A percentile compares a stretch with the other conserved stretches of the same genome.
phyloP scores from a whole-genome alignment of 2,329 filamentous ascomycete species.

The Cladosporium sp. region DNA sequence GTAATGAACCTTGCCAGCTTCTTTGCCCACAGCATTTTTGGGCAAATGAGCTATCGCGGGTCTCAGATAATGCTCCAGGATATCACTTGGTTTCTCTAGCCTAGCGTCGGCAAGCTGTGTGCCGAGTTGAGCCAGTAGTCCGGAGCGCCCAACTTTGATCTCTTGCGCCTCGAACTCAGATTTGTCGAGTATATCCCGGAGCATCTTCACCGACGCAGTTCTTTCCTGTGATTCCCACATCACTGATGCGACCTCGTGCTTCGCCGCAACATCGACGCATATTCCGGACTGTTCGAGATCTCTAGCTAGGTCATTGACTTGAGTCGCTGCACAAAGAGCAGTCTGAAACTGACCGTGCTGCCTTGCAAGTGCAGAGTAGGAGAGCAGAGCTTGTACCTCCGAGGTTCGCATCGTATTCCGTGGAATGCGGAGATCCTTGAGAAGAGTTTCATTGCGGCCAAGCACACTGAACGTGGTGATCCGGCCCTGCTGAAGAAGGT shows the following conservation, averaged over 20 bases:
- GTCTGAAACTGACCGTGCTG: constrained; percentile 82
- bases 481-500: constrained; percentile 76
- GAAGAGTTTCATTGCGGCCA: constrained; percentile 66
- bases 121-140: constrained; percentile 82
- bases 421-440: constrained; percentile 61
- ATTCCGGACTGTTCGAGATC: constrained; percentile 71
- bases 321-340: constrained; percentile 80
- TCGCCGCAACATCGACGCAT: constrained; percentile 72
- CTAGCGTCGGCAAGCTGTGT: constrained; percentile 86
- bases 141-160: constrained; percentile 70
- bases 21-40: constrained; percentile 64
- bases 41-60: constrained; percentile 81
- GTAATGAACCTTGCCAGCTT: constrained; percentile 86
- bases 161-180: constrained; percentile 66
- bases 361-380: constrained; percentile 73
- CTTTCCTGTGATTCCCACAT: constrained; percentile 94
- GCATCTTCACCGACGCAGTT: constrained; percentile 82
- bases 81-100: constrained; percentile 85
- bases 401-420: constrained; percentile 65
- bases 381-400: constrained; percentile 74
- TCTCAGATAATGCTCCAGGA: constrained; percentile 81
- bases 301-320: constrained; percentile 73
- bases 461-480: constrained; percentile 80
- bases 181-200: constrained; percentile 69
- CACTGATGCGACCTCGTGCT: constrained; percentile 82